Base-by-base conservation (phyloP, 805 yeast species). In the Blastobotrys americana region DNA sequence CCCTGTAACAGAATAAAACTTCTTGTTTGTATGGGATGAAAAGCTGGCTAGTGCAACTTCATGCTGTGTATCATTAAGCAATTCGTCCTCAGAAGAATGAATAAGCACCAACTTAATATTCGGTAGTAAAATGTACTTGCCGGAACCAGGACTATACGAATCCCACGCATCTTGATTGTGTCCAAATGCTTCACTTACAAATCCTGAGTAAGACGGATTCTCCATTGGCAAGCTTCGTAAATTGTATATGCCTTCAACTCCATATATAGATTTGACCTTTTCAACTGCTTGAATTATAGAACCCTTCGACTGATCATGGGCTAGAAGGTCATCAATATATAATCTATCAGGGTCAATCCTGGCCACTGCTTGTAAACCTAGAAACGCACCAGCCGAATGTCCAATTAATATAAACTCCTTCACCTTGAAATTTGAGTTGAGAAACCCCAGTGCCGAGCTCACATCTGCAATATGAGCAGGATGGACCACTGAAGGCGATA, bases 361-460 rank as follows among this genome's bases (percentile, higher is more conserved):
- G 15, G 34, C 15, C 4, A 49, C 51, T n/a, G 74, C 50, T 54
- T 83, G 89, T 28, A 79, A 66, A 3, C 72, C 65, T 39, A 84
- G 56, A 1, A 84, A 78, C 1, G 89, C 85, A 2, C 96, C 96
- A 3, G 79, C 93, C 1, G 93, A 82, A 63, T 86, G 95, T 0
- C 95, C 96, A 8, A 76, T 67, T 0, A 78, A 50, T 2, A 62
- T 60, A 2, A 69, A 37, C 20, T 54, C 34, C 3, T 46, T 39
- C 13, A 74, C 52, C 4, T 54, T 47, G 31, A 56, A 53, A 0
- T 57, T 51, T 5, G 45, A 19, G 5, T 48, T 41, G 2, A 63
- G 41, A 18, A 54, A 43, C 19, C 50, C 47, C 4, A 83, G 51
- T 0, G 77, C 83, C 0, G 40, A 43, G 0, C 69, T 39, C 2